phyloP scores from a whole-genome alignment of 176 grass and related monocot genomes.

The Eleusine indica region DNA sequence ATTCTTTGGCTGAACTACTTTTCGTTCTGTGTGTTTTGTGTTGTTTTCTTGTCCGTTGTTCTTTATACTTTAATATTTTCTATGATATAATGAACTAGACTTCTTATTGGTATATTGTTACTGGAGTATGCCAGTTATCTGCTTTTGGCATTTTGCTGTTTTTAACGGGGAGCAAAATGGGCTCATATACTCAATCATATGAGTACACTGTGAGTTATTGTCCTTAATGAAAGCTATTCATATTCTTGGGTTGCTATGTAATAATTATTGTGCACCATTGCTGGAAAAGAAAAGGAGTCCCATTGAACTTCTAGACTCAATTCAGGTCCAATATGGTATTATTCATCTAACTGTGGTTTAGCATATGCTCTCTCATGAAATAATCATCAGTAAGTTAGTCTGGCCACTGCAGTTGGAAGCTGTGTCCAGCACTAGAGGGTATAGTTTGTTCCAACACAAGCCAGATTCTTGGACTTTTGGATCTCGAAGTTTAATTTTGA shows the following conservation, averaged over 20 bases:
- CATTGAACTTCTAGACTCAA: constrained; percentile 1
- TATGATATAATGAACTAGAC: constrained; percentile 6
- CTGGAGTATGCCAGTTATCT: constrained; percentile 6
- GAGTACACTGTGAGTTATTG: constrained; percentile 41
- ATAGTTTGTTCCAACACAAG: constrained; percentile 17
- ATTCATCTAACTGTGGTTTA: background rate
- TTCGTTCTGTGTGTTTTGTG: background rate
- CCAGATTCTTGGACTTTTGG: constrained; percentile 5
- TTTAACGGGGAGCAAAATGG: background rate
- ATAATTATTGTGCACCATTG: constrained; percentile 5
- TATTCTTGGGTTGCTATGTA: constrained; percentile 7
- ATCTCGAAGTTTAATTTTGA: background rate
- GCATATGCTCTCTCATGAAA: background rate
- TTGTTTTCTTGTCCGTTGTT: constrained; percentile 6
- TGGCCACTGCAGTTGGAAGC: background rate
- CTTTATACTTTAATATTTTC: background rate
- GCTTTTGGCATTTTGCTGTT: constrained; percentile 37
- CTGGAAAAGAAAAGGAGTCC: background rate
- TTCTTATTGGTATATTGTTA: constrained; percentile 21
- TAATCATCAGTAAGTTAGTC: constrained; percentile 2
- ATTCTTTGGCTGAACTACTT: background rate
- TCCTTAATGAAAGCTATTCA: background rate
- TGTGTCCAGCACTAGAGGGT: background rate
- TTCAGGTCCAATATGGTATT: background rate
- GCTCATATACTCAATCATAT: constrained; percentile 22